Base-by-base conservation (phyloP, 2,329 filamentous ascomycete species). In the Trichophyton schoenleinii region DNA sequence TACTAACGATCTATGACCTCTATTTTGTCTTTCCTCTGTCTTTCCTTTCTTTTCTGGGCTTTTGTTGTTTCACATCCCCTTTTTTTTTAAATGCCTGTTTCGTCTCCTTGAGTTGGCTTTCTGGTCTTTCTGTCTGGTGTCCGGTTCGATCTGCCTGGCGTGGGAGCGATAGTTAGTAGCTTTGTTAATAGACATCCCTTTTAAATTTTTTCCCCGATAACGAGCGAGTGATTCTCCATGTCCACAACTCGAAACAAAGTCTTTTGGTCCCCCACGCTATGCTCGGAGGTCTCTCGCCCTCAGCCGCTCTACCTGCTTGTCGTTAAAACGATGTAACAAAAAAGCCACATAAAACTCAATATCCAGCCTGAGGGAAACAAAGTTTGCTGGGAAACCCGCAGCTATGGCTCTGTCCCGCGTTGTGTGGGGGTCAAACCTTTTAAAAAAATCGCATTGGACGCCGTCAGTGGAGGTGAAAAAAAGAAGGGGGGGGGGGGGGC, bases 401-500 rank as follows among this genome's bases (percentile, higher is more conserved):
- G 49, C 22, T 53, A 0, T 53, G 49, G 49, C 49, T 31, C 49
- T 20, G 49, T 34, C 49, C 49, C 49, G 49, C 28, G 49, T 53
- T 53, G 9, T 22, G 49, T 53, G 49, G 49, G 49, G 49, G 49
- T 42, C 4, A 15, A 15, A 44, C 28, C 28, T 31, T 31, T 1
- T 8, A 31, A 31, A 42, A 42, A n/a, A 42, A 42, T n/a, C 11
- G 13, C 11, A 46, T 22, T 2, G n/a, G 18, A 46, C 7, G 42
- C 7, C 15, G 15, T 18, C 6, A 46, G 20, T 8, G 20, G 4
- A 18, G 42, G n/a, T 18, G 11, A 48, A 11, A 48, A 9, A 58
- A 71, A 62, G 72, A 73, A 3, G 1, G 20, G 20, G 20, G 44
- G 73, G 44, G 18, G 18, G 18, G 18, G 18, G 18, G 2, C n/a